Evolutionary conservation across 148 eudicot species (phyloP), one percentile per base, ranked within the genome.

Genomic region (Salicornia ramosissima): DNA sequence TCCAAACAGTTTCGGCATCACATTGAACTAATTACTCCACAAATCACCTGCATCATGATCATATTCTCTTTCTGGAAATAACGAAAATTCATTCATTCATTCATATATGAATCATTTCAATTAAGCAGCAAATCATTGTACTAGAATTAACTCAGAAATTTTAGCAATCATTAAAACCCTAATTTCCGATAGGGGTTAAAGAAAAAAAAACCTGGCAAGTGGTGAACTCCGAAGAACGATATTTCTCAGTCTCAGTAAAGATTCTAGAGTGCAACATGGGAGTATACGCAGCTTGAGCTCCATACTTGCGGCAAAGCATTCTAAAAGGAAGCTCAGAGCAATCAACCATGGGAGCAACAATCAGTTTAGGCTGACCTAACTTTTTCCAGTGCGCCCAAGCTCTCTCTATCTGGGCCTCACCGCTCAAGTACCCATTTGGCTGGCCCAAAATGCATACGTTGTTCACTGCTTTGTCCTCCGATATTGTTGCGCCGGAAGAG

Each of bases 281-380:
- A 0, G 99, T 90, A 60, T 94, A 94, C 53, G 97, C 99, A 34
- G 90, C 99, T 33, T 86, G 71, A 6, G 99, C 99, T 1, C 97
- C 97, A 58, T 88, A 89, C 83, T 87, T 90, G 0, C 96, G 77
- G 56, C 99, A 94, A 31, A 94, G 87, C 86, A 94, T 64, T n/a
- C 97, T 75, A 72, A 94, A 94, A 0, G 98, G 98, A 6, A 94
- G 86, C 84, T 94, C 98, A 9, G 97, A 94, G 76, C 89, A 88
- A 67, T 94, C 98, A 26, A 94, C 97, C 98, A 94, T 90, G 4
- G 99, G 93, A 5, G 99, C 99, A 56, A 94, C 97, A 16, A 91
- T 59, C 80, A 85, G 55, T 70, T 78, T 91, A 50, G 99, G 99
- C 66, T 80, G 72, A 1, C 97, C 99, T 61, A 94, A 63, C 56